Evolutionary conservation across 2,329 filamentous ascomycete species (phyloP).

Genomic region (Penicillium digitatum): DNA sequence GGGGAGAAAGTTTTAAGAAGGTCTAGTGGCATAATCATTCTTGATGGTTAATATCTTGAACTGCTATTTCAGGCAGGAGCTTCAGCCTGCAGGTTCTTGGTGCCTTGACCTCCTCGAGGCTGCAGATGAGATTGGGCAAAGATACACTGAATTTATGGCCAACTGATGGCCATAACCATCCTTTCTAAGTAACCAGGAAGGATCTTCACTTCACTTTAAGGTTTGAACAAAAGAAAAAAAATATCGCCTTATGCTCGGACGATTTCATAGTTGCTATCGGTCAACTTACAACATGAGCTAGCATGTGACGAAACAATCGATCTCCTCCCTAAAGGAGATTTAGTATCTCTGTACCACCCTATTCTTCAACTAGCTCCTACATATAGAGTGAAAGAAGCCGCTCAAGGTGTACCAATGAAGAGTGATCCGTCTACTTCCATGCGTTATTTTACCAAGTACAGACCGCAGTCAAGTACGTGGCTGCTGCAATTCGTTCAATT

Average conservation of each 20-base stretch:
- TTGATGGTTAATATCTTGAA: background rate
- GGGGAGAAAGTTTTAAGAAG: background rate
- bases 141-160: background rate
- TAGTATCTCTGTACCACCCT: background rate
- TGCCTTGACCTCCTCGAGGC: conserved; percentile 1
- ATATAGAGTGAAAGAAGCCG: background rate
- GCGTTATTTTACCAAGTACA: conserved; percentile 1
- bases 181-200: background rate
- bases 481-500: background rate
- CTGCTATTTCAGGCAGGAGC: conserved; percentile 5
- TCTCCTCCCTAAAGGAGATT: background rate
- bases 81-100: background rate
- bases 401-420: conserved; percentile 10
- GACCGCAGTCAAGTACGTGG: conserved; percentile 9
- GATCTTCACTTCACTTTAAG: background rate
- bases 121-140: conserved; percentile 4
- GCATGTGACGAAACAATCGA: background rate
- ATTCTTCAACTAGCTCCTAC: background rate
- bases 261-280: background rate
- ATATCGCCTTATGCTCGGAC: background rate
- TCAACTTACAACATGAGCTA: background rate
- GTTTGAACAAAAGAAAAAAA: background rate
- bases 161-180: background rate
- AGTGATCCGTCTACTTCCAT: conserved; percentile 13
- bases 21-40: background rate